Evolutionary conservation across 2,329 filamentous ascomycete species (phyloP), one percentile per base, ranked within the genome.

Genomic region (Neofusicoccum ribis): DNA sequence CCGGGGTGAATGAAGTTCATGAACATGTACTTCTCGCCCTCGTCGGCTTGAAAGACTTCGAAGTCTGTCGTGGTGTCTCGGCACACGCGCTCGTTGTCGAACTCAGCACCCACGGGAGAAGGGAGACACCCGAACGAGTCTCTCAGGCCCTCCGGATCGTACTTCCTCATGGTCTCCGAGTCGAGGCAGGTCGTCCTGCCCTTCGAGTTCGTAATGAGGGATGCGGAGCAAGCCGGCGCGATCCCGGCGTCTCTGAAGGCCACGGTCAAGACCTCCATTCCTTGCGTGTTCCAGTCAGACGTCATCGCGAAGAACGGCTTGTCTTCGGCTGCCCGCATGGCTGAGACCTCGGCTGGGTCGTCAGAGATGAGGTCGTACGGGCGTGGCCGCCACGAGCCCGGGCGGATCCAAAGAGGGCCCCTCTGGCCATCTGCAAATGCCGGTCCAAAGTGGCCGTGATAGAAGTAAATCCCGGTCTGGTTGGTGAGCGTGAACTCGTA

Each of bases 361-460:
- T 77, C 71, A 11, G 76, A 76, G 65, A 88, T 86, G 14, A 83
- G 70, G 37, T 77, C 71, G 67, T 86, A 88, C 0, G 86, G 86
- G 51, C 76, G 80, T 1, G 71, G 66, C 5, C 74, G 71, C 7
- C 77, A 70, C 31, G 77, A 68, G n/a, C 72, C 70, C 0, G 76
- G 67, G 27, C 77, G 67, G 62, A 89, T 84, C 11, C 84, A 70
- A 0, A 89, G 83, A 2, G 86, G 74, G 0, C 86, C 87, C 58
- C 83, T 86, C 9, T 87, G 74, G 0, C 88, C 88, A 68, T 89
- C 87, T 66, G 86, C 83, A 14, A 89, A 79, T 67, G 88, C 86
- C 1, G 81, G 81, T 1, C 78, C 75, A 31, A 79, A 79, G 69
- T 89, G 87, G 0, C 85, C 81, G 73, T 89, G 87, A 68, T 89